Evolutionary conservation across 192 early-diverging fungal species (phyloP), one percentile per base, ranked within the genome.

Genomic region (Entophlyctis luteolus): DNA sequence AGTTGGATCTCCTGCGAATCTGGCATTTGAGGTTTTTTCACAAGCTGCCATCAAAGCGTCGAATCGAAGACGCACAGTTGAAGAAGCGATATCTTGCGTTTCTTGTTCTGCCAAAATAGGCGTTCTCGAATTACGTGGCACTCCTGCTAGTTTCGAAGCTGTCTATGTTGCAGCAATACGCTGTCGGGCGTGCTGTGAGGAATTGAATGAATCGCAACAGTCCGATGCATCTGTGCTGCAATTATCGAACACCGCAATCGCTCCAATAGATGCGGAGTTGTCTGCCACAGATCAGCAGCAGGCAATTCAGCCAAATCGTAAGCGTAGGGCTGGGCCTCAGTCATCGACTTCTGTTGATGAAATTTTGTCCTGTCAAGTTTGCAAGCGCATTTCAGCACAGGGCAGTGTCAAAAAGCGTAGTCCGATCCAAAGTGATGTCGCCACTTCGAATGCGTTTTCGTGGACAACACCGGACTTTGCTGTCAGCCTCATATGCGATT

Each of bases 401-500:
- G 63, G 63, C 20, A 49, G 50, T 39, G 63, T 66, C 35, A 52
- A 54, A 66, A 54, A 23, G 37, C 57, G 57, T n/a, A 18, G 25
- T 22, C 12, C 42, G 38, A 42, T 46, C 4, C 38, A 38, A 29
- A 48, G 37, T 42, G 59, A 38, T 18, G 59, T 46, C 20, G 25
- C 10, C 4, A 42, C 25, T 18, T 8, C 39, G 8, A 42, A 42
- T 42, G 55, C 12, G 22, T n/a, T 22, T 8, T 53, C 31, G 35
- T 59, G 63, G 66, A 58, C 35, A 18, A 31, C 38, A 2, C 59
- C 63, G 0, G 65, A 63, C 18, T 67, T 81, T 33, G 59, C 74
- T 20, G 71, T 79, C 32, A 75, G 73, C 48, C 68, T 76, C 50
- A 63, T 83, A 8, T 83, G 81, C 56, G 35, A 31, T 4, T 36